Percentiles rank a stretch among this genome's conserved stretches.
Conservation (phyloP, 495 filamentous ascomycete genomes). For the Recurvomyces mirabilis region DNA sequence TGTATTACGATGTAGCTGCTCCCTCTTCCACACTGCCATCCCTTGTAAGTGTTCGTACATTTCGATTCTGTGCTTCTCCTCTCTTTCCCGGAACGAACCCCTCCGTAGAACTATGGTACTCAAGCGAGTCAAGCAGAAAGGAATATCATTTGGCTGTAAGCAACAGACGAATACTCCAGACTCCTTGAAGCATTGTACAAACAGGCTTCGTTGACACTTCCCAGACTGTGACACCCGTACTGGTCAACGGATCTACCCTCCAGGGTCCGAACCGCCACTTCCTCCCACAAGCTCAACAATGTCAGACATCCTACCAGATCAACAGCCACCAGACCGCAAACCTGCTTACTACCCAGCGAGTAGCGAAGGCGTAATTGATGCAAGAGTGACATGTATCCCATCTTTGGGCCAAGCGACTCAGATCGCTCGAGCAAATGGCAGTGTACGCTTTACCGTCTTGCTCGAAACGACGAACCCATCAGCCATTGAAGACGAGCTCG, state of each 20-base stretch:
- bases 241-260: slow-evolving; percentile 19
- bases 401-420: slow-evolving; percentile 59
- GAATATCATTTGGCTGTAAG: slow-evolving; percentile 21
- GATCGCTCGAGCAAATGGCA: slow-evolving; percentile 30
- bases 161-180: background rate
- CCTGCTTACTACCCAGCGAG: slow-evolving; percentile 3
- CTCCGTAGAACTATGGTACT: slow-evolving; percentile 19
- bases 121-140: slow-evolving; percentile 16
- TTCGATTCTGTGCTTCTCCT: too few species aligned
- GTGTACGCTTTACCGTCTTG: slow-evolving; percentile 49
- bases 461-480: slow-evolving; percentile 38
- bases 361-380: slow-evolving; percentile 32
- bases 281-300: slow-evolving; percentile 8
- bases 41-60: too few species aligned
- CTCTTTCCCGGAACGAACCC: too few species aligned
- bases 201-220: background rate
- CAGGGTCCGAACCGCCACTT: too few species aligned
- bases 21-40: too few species aligned
- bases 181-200: background rate
- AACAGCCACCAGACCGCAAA: slow-evolving; percentile 9
- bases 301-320: slow-evolving; percentile 17
- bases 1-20: too few species aligned
- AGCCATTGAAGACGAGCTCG: slow-evolving; percentile 23
- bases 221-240: slow-evolving; percentile 20
- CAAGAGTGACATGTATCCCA: slow-evolving; percentile 47